Base-by-base conservation (phyloP, 139 green algal genomes). In the Microglena sp. region DNA sequence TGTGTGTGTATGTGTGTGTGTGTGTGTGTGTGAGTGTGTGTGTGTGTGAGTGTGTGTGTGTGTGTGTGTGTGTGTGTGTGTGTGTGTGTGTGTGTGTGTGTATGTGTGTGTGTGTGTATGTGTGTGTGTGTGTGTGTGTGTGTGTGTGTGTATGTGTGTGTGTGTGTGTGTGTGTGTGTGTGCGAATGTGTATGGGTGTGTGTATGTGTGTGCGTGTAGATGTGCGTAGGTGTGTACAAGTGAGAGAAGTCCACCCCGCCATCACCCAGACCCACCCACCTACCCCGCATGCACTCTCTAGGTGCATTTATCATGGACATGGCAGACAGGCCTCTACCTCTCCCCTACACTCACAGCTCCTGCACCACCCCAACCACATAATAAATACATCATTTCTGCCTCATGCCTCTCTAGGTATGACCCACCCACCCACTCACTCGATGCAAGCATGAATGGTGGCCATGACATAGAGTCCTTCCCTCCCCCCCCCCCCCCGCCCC, bases 391-490 rank as follows among this genome's bases (percentile, higher is more conserved):
- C n/a, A n/a, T n/a, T n/a, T n/a, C n/a, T n/a, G n/a, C n/a, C n/a
- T n/a, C n/a, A n/a, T n/a, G n/a, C n/a, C n/a, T n/a, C n/a, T n/a
- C n/a, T n/a, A n/a, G n/a, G n/a, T n/a, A n/a, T n/a, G n/a, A n/a
- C n/a, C n/a, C n/a, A n/a, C n/a, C n/a, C n/a, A n/a, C n/a, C 21
- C 29, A 44, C 28, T 36, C 56, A 63, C 24, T 26, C 21, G 5
- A 66, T 55, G 15, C 59, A 66, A 11, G 33, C 32, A 29, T 7
- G 33, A 5, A 66, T 35, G 8, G 33, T 66, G n/a, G n/a, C n/a
- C n/a, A n/a, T n/a, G n/a, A n/a, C n/a, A n/a, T n/a, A n/a, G n/a
- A n/a, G n/a, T n/a, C n/a, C n/a, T n/a, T 11, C 40, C 11, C n/a
- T n/a, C n/a, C n/a, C n/a, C n/a, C n/a, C n/a, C n/a, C n/a, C n/a